Percentiles rank a stretch among this genome's conserved stretches.
phyloP scores from a whole-genome alignment of 2,329 filamentous ascomycete genomes.

The Aspergillus spinulosporus region DNA sequence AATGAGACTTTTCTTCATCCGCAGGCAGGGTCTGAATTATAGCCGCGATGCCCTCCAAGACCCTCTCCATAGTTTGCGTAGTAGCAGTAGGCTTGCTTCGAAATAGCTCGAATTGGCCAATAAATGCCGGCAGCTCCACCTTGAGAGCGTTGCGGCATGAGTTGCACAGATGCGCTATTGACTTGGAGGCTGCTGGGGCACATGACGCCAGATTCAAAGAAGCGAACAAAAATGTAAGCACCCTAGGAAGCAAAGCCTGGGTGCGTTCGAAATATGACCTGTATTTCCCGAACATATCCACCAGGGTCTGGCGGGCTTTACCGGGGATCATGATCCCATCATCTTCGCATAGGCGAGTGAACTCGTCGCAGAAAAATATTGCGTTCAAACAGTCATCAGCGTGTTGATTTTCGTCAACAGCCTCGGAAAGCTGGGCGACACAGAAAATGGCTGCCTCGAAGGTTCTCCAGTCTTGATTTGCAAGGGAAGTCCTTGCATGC shows the following conservation, averaged over 20 bases:
- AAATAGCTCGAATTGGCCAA: slow-evolving; percentile 44
- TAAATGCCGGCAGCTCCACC: slow-evolving; percentile 44
- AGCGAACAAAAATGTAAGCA: slow-evolving; percentile 47
- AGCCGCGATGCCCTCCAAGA: slow-evolving; percentile 47
- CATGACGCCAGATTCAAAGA: slow-evolving; percentile 44
- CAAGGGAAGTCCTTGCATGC: slow-evolving; percentile 35
- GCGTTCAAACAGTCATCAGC: slow-evolving; percentile 43
- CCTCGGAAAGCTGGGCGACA: slow-evolving; percentile 46
- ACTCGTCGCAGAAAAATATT: slow-evolving; percentile 41
- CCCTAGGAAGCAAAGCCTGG: slow-evolving; percentile 40
- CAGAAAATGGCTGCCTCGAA: slow-evolving; percentile 49
- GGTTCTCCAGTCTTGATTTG: slow-evolving; percentile 40
- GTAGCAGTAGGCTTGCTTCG: slow-evolving; percentile 40
- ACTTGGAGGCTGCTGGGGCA: slow-evolving; percentile 44
- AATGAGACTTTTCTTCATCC: slow-evolving; percentile 43
- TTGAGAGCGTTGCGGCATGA: slow-evolving; percentile 45
- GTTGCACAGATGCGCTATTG: slow-evolving; percentile 47
- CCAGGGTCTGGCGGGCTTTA: slow-evolving; percentile 43
- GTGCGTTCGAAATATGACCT: slow-evolving; percentile 48
- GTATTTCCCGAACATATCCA: slow-evolving; percentile 47
- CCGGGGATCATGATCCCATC: slow-evolving; percentile 35
- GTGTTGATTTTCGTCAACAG: slow-evolving; percentile 46
- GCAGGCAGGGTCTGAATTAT: slow-evolving; percentile 44
- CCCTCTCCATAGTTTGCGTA: slow-evolving; percentile 41
- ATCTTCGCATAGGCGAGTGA: slow-evolving; percentile 36